Percentiles rank a stretch among this genome's conserved stretches.
Conservation (phyloP, 306 rosid species). For the Prunus fruticosa region DNA sequence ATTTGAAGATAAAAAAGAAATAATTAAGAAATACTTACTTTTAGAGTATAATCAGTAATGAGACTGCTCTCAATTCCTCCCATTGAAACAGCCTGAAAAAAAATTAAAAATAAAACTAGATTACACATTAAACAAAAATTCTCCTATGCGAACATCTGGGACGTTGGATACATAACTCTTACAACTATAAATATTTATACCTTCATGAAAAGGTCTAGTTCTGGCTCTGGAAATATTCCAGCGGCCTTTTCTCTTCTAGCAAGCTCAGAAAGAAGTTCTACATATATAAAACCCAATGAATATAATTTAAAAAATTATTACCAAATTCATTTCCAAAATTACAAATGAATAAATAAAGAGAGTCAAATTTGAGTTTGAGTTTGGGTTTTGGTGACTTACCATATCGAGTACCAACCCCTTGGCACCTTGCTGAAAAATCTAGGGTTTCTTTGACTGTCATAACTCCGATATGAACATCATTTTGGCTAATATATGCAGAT, state of each 20-base stretch:
- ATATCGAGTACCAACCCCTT: constrained; percentile 86
- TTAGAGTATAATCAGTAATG: constrained; percentile 82
- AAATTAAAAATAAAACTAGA: constrained; percentile 3
- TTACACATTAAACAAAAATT: neutral
- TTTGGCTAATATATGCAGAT: constrained; percentile 94
- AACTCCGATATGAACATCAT: constrained; percentile 86
- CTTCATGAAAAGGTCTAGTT: constrained; percentile 95
- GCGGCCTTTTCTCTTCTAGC: constrained; percentile 78
- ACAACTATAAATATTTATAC: constrained; percentile 16
- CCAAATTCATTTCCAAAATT: neutral
- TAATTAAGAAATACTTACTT: constrained; percentile 37
- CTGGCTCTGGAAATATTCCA: constrained; percentile 87
- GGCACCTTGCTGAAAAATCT: constrained; percentile 94
- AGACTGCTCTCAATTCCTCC: constrained; percentile 82
- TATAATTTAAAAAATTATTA: neutral
- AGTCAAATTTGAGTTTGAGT: no score
- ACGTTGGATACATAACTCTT: neutral
- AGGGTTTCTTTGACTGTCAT: constrained; percentile 97
- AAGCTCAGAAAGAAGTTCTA: constrained; percentile 78
- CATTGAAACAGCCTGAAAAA: constrained; percentile 75
- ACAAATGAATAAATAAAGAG: neutral
- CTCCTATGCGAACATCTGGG: rapidly evolving
- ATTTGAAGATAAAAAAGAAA: neutral
- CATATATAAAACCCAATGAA: neutral
- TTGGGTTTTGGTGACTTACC: constrained; percentile 40